Base-by-base conservation (phyloP, 768 basidiomycete genomes). In the Leccinum variicolor region DNA sequence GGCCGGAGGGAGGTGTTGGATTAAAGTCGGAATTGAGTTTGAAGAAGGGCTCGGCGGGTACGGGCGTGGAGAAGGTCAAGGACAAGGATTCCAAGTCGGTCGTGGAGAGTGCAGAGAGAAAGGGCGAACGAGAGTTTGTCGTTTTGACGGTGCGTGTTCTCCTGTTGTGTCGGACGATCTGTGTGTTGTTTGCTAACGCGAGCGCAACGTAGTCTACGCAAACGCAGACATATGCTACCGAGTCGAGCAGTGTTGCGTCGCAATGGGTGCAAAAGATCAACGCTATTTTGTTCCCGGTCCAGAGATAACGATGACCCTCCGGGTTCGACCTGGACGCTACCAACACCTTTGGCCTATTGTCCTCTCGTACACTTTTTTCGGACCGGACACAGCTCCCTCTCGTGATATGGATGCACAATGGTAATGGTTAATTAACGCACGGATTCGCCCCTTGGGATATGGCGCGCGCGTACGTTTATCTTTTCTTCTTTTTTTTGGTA, bases 51-150 rank as follows among this genome's bases (percentile, higher is more conserved):
- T 10, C 17, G 23, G 10, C 46, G 58, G 52, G 49, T 34, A 49
- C 49, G 26, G 50, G 61, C 9, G 68, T 25, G 2, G 63, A 64
- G 45, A 69, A 63, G 14, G 41, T 25, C 6, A 54, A 62, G 66
- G 57, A 75, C 52, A 82, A 79, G 64, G 82, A 83, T 50, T 67
- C 74, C 15, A 76, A 77, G 36, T 72, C 70, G 43, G 69, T 77
- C 43, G 69, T 87, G 10, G 72, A 74, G 4, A 75, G 77, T 23
- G 80, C 81, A 1, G 82, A 81, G 54, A 70, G 75, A 26, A 84
- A 83, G 63, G 74, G 82, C 49, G 83, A 82, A 54, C 73, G 81
- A 36, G 83, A 84, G 65, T 85, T 87, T 65, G 78, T 82, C 15
- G 76, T 87, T 34, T 69, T 85, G 62, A 84, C 85, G 43, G 86